phyloP scores from a whole-genome alignment of 768 basidiomycete genomes.

The Lactarius evosmus region DNA sequence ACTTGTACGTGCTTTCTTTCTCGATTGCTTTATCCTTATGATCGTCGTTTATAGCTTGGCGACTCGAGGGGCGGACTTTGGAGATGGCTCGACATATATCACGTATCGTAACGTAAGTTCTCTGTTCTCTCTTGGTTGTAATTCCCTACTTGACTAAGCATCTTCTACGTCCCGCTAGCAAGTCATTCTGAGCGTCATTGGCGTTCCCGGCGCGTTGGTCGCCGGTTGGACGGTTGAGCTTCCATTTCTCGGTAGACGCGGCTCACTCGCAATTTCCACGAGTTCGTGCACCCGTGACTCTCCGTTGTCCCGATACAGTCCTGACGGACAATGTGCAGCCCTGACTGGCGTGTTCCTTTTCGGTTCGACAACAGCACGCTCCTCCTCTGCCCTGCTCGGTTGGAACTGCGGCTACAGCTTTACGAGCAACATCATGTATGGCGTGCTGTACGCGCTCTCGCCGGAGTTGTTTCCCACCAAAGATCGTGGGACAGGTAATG shows the following conservation, averaged over 20 bases:
- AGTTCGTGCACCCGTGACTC: slow-evolving; percentile 28
- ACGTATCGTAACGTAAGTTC: slow-evolving; percentile 65
- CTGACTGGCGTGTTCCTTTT: slow-evolving; percentile 59
- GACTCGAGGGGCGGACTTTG: slow-evolving; percentile 65
- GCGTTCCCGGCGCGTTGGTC: slow-evolving; percentile 54
- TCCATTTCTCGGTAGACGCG: slow-evolving; percentile 49
- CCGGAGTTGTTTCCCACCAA: slow-evolving; percentile 55
- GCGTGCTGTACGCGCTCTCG: slow-evolving; percentile 40
- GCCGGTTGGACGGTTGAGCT: slow-evolving; percentile 55
- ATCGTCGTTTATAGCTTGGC: slow-evolving; percentile 44
- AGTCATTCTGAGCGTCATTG: slow-evolving; percentile 55
- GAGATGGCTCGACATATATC: slow-evolving; percentile 64
- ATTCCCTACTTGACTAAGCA: not conserved
- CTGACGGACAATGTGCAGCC: slow-evolving; percentile 30
- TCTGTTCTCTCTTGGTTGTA: not conserved
- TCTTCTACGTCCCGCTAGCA: slow-evolving; percentile 35
- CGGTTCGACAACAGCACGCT: slow-evolving; percentile 52
- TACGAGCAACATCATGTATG: slow-evolving; percentile 56
- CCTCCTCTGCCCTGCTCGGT: slow-evolving; percentile 49
- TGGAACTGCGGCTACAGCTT: slow-evolving; percentile 61
- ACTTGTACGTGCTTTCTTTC: slow-evolving; percentile 40
- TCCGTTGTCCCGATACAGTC: not conserved
- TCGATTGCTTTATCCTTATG: not conserved
- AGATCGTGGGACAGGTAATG: slow-evolving; percentile 55
- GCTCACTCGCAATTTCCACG: slow-evolving; percentile 52